Evolutionary conservation across 1,139 yeast species (phyloP).

Genomic region (Hyphopichia fennica): DNA sequence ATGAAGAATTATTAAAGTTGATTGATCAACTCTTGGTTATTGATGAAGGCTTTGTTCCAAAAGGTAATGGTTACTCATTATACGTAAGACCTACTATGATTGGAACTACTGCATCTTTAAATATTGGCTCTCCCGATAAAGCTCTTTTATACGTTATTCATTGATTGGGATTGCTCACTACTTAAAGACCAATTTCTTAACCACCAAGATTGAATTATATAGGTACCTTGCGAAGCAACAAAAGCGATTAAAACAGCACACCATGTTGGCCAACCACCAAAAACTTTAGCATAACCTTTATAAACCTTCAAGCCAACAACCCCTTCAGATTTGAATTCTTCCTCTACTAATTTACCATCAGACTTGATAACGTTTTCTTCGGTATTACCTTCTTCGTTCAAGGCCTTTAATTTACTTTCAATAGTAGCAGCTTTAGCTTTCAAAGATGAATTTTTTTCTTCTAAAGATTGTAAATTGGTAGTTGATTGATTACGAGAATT

Average conservation of each 20-base stretch:
- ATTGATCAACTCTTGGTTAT: constrained; percentile 71
- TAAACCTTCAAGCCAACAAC: constrained; percentile 74
- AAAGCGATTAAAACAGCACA: constrained; percentile 45
- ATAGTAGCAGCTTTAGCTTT: constrained; percentile 43
- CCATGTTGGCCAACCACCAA: constrained; percentile 66
- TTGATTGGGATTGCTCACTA: constrained; percentile 19
- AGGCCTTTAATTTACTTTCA: constrained; percentile 39
- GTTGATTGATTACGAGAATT: constrained; percentile 63
- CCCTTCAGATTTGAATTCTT: constrained; percentile 84
- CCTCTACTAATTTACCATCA: constrained; percentile 70
- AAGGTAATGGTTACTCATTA: constrained; percentile 82
- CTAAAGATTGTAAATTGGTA: constrained; percentile 50
- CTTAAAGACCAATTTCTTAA: constrained; percentile 71
- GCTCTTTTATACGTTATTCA: constrained; percentile 68
- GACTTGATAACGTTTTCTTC: constrained; percentile 30
- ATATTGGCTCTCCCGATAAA: constrained; percentile 76
- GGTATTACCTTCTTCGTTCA: constrained; percentile 22
- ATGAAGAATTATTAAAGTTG: constrained; percentile 70
- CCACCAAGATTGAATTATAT: constrained; percentile 81
- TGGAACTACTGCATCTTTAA: constrained; percentile 85
- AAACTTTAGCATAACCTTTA: constrained; percentile 58
- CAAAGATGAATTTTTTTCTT: constrained; percentile 38
- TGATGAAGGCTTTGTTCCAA: constrained; percentile 79
- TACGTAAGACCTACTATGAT: constrained; percentile 93
- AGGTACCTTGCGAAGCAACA: constrained; percentile 53